Percentiles rank a stretch among this genome's conserved stretches.
phyloP scores from a whole-genome alignment of 2,329 filamentous ascomycete genomes.

The Xylaria sp. region DNA sequence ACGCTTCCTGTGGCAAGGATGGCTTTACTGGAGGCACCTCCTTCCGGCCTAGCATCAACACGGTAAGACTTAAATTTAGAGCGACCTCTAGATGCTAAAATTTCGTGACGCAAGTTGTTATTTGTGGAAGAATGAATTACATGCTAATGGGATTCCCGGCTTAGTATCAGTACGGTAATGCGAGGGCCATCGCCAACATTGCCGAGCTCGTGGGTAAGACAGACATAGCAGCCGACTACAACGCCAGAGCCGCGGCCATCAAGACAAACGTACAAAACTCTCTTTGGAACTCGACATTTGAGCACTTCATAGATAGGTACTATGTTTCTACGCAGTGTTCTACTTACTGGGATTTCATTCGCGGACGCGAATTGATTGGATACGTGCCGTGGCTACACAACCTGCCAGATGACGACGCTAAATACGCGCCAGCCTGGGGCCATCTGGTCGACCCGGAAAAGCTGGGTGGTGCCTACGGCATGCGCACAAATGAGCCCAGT shows the following conservation, averaged over 20 bases:
- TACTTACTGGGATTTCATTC: slow-evolving; percentile 32
- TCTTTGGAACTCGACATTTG: slow-evolving; percentile 29
- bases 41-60: slow-evolving; percentile 31
- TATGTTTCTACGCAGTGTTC: slow-evolving; percentile 20
- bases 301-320: slow-evolving; percentile 31
- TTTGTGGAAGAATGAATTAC: not conserved
- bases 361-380: slow-evolving; percentile 26
- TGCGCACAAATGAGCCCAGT: slow-evolving; percentile 28
- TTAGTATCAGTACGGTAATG: slow-evolving; percentile 33
- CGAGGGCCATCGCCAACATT: slow-evolving; percentile 26
- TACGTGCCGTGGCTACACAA: slow-evolving; percentile 29
- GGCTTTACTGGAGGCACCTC: slow-evolving; percentile 24
- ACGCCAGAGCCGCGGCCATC: slow-evolving; percentile 23
- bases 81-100: not conserved
- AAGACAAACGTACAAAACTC: slow-evolving; percentile 22
- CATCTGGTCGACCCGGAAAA: slow-evolving; percentile 22
- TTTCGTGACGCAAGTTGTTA: not conserved
- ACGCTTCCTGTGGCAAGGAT: slow-evolving; percentile 27
- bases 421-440: slow-evolving; percentile 25
- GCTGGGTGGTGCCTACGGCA: slow-evolving; percentile 19
- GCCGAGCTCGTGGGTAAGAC: slow-evolving; percentile 17
- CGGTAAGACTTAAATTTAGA: slow-evolving; percentile 10
- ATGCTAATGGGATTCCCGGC: not conserved
- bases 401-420: slow-evolving; percentile 19
- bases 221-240: slow-evolving; percentile 18